Base-by-base conservation (phyloP, 2,329 filamentous ascomycete genomes). In the Hypoxylon rubiginosum region DNA sequence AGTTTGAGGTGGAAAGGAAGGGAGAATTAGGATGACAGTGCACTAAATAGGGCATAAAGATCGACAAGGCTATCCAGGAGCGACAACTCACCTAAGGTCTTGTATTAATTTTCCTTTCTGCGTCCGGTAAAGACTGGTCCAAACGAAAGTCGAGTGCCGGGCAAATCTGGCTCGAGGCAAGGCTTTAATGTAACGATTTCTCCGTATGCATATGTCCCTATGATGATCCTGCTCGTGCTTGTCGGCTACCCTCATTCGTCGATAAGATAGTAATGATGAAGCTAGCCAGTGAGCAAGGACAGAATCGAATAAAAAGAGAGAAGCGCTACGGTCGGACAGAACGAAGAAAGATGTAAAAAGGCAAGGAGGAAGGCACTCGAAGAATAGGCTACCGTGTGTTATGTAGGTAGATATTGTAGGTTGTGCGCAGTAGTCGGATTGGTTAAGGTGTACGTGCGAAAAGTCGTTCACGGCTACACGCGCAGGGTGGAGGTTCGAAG, bases 391-490 rank as follows among this genome's bases (percentile, higher is more conserved):
- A 65, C 60, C 57, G 62, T 64, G 55, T 41, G 30, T 53, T 58
- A 62, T 66, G 46, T 67, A 69, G 51, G 52, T 53, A 67, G 30
- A 48, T 58, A 66, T 46, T 58, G 54, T 62, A 65, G 64, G 51
- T 63, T 50, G 62, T 67, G 64, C 68, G 66, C 61, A 51, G 62
- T 60, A 56, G 64, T 68, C n/a, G 66, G 59, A 71, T 70, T 67
- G 66, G 71, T 66, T 48, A 36, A 36, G 64, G 66, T 62, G 64
- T 60, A 46, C 55, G 50, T 54, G 36, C 49, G 58, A 65, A 54
- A 54, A 62, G 52, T 64, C 34, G 67, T 54, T 62, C 68, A 61
- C 58, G 61, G 66, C 61, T 58, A 61, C 56, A 62, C 71, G 66
- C 62, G 68, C 65, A 61, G 51, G 54, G 59, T 56, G 53, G 49